Evolutionary conservation across 2,329 filamentous ascomycete genomes (phyloP).

Genomic region (Penicillium sp.): DNA sequence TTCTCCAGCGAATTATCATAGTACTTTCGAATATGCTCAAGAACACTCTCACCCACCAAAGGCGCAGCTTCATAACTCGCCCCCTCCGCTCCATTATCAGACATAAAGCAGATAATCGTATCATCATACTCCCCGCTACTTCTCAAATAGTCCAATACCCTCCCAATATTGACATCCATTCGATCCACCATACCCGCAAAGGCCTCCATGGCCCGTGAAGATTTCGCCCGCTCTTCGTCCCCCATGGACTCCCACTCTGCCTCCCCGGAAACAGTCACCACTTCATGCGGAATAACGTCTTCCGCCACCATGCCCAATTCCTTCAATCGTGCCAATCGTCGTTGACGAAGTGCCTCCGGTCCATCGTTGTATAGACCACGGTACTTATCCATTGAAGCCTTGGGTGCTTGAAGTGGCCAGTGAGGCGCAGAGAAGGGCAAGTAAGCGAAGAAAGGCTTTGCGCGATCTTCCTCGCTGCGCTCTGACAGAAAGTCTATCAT

Average conservation of each 20-base stretch:
- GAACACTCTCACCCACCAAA: constrained; percentile 46
- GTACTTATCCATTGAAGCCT: constrained; percentile 53
- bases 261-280: constrained; percentile 46
- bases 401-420: constrained; percentile 57
- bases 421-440: constrained; percentile 56
- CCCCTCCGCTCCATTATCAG: constrained; percentile 56
- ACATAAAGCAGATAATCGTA: constrained; percentile 55
- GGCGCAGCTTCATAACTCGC: constrained; percentile 52
- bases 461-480: constrained; percentile 38
- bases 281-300: constrained; percentile 48
- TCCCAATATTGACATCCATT: constrained; percentile 52
- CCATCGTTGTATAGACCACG: constrained; percentile 55
- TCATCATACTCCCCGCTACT: constrained; percentile 53
- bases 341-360: constrained; percentile 50
- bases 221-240: constrained; percentile 44
- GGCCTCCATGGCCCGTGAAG: constrained; percentile 53
- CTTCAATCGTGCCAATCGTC: constrained; percentile 50
- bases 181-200: constrained; percentile 57
- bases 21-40: constrained; percentile 49
- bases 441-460: constrained; percentile 54
- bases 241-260: constrained; percentile 45
- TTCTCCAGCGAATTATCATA: constrained; percentile 54
- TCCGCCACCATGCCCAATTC: constrained; percentile 49
- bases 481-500: constrained; percentile 35
- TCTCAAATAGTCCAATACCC: constrained; percentile 51